These are phyloP conservation scores for Coniferiporia weirii DNA, from an alignment of 1,284 basidiomycete species.

Conservation along the genomic window DNA sequence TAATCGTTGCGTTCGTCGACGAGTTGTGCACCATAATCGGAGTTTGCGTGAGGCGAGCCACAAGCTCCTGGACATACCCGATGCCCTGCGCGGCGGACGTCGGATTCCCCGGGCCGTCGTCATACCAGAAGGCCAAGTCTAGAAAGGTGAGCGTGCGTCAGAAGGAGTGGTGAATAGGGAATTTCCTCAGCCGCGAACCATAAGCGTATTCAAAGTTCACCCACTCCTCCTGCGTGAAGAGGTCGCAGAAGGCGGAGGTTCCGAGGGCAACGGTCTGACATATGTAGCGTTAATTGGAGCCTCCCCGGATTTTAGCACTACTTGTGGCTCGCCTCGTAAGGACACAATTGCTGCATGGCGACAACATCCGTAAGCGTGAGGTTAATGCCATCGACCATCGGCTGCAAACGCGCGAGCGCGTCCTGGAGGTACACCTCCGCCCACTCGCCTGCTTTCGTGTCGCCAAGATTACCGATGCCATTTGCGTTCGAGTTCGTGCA, in stretches of 20 bases:
- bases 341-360: slow-evolving; percentile 48
- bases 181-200: slow-evolving; percentile 47
- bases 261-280: slow-evolving; percentile 56
- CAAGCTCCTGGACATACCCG: slow-evolving; percentile 79
- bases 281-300: too few species aligned
- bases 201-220: slow-evolving; percentile 60
- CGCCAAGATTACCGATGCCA: slow-evolving; percentile 30
- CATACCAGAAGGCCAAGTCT: slow-evolving; percentile 42
- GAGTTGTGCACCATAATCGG: slow-evolving; percentile 58
- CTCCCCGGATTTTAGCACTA: too few species aligned
- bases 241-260: slow-evolving; percentile 66
- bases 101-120: slow-evolving; percentile 49
- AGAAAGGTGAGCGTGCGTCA: slow-evolving; percentile 27
- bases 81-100: slow-evolving; percentile 60
- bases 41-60: slow-evolving; percentile 66
- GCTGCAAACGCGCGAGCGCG: slow-evolving; percentile 58
- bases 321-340: slow-evolving; percentile 38
- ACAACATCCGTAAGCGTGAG: slow-evolving; percentile 51
- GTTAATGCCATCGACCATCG: slow-evolving; percentile 54
- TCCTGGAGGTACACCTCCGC: slow-evolving; percentile 48
- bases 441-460: slow-evolving; percentile 46
- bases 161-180: slow-evolving; percentile 11
- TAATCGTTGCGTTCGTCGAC: slow-evolving; percentile 76
- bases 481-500: slow-evolving; percentile 39
- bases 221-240: slow-evolving; percentile 61